Evolutionary conservation across 179 eudicot species (phyloP), one percentile per base, ranked within the genome.

Genomic region (Pouteria campechiana): DNA sequence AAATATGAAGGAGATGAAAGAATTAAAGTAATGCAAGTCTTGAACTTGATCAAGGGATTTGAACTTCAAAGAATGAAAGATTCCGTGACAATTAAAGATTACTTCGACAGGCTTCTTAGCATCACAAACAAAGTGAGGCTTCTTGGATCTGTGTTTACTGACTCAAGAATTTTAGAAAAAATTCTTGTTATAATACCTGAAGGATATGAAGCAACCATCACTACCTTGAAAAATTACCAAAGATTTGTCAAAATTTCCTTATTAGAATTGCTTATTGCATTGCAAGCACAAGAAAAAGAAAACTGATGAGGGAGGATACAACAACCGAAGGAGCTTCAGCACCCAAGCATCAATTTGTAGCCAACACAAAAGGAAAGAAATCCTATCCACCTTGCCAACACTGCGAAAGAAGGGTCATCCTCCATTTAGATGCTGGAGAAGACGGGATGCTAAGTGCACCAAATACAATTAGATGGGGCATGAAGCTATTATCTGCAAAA

Each of bases 1-100:
- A 58, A 51, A 6, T 52, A 45, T 32, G 52, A 20, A 31, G 43
- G 54, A 30, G 17, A 46, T 39, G 42, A 52, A 38, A 25, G 41
- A 11, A 30, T 28, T n/a, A 41, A 7, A 44, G 51, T 44, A 1
- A 29, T 44, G 47, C 47, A 36, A 11, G 46, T 51, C 6, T 18
- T 59, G 17, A 58, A 58, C 22, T 4, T 58, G 37, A 35, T 33
- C 10, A 17, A 25, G 9, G 57, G 50, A 14, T 59, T 50, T 10
- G 52, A 44, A 23, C 2, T 42, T 39, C 36, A 20, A 12, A 44
- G 12, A 3, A 37, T 44, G 52, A 50, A 51, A 5, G 46, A 61
- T 14, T 46, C 30, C 9, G 38, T 31, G 10, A 10, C 52, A 6
- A 35, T 55, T 23, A 34, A 34, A 34, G 38, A 34, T 5, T 34